Conservation (phyloP, 331 rosid species). For the Prunus yedoensis region DNA sequence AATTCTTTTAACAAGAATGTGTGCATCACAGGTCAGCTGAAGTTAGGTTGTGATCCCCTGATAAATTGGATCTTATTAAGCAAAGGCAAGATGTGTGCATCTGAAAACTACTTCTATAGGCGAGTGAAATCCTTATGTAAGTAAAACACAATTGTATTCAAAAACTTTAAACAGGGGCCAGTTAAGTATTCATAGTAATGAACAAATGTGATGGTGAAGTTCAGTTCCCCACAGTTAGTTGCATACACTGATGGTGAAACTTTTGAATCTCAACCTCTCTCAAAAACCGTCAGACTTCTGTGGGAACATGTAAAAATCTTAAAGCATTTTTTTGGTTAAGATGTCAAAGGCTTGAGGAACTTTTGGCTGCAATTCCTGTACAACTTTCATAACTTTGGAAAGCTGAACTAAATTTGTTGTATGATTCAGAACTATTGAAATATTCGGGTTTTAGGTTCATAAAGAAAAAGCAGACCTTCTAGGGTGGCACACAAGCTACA, state of each 20-base stretch:
- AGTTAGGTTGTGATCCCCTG: background rate
- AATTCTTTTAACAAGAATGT: background rate
- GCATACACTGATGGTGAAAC: background rate
- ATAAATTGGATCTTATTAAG: background rate
- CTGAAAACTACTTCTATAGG: too few species aligned
- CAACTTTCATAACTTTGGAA: background rate
- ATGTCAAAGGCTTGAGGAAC: too few species aligned
- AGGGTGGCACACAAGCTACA: background rate
- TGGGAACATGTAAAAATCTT: background rate
- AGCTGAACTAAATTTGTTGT: background rate
- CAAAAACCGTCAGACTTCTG: background rate
- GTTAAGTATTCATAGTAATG: background rate
- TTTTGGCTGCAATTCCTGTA: background rate
- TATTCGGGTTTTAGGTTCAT: background rate
- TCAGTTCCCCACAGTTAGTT: background rate
- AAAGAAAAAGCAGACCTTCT: background rate
- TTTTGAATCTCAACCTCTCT: background rate
- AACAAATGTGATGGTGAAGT: background rate
- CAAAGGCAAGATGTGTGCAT: background rate
- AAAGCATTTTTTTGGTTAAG: background rate
- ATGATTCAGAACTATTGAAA: background rate
- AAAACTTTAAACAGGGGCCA: background rate
- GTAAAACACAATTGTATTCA: background rate
- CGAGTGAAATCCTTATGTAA: background rate
- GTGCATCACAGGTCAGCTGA: background rate